phyloP scores from a whole-genome alignment of 805 yeast genomes.

The Starmera caribaea region DNA sequence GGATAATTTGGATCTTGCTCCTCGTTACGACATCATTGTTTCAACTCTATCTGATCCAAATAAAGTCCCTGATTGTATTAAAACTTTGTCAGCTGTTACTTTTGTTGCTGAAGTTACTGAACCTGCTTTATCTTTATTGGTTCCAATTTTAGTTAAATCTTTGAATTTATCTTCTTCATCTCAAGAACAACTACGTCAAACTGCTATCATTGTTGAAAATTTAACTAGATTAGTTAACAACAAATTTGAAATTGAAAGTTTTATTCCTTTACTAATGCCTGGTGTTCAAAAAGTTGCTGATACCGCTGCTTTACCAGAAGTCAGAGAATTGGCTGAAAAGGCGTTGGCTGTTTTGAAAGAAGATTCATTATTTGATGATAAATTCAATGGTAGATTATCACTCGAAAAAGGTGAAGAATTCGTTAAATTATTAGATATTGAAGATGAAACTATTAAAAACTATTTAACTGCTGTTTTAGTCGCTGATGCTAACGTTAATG shows the following conservation, averaged over 20 bases:
- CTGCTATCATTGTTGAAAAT: conserved; percentile 93
- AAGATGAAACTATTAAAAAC: conserved; percentile 29
- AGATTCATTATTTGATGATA: conserved; percentile 67
- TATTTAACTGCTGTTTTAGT: conserved; percentile 47
- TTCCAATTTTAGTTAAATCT: conserved; percentile 87
- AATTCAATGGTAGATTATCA: conserved; percentile 67
- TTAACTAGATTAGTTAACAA: conserved; percentile 91
- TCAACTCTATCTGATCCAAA: conserved; percentile 86
- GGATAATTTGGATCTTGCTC: conserved; percentile 86
- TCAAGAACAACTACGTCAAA: conserved; percentile 93
- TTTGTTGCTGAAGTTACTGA: conserved; percentile 98
- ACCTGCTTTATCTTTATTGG: conserved; percentile 83
- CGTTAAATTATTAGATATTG: conserved; percentile 19
- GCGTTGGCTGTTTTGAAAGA: conserved; percentile 76
- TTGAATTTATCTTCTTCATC: conserved; percentile 75
- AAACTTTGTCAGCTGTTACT: conserved; percentile 84
- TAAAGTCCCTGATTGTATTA: conserved; percentile 83
- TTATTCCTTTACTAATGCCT: conserved; percentile 82
- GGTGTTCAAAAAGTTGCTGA: conserved; percentile 82
- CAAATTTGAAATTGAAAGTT: conserved; percentile 81
- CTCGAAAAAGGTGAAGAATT: conserved; percentile 42
- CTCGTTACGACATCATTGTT: conserved; percentile 75
- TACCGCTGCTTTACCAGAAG: conserved; percentile 93
- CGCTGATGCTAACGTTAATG: conserved; percentile 63
- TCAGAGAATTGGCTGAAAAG: conserved; percentile 83